A percentile compares a stretch with the other conserved stretches of the same genome.
phyloP scores from a whole-genome alignment of 768 basidiomycete species.

The Podaxis sp. region DNA sequence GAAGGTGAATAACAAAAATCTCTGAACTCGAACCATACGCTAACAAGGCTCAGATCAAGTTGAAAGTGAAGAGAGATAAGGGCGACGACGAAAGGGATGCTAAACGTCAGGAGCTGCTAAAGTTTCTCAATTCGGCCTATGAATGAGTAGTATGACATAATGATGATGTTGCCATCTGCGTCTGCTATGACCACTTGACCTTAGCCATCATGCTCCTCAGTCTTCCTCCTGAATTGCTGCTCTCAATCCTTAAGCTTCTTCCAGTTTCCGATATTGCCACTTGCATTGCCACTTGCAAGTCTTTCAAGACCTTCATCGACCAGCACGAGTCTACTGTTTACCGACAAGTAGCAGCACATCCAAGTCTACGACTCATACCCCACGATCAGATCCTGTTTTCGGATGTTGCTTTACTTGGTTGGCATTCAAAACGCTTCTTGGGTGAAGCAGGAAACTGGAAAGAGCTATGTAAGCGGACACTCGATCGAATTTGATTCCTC shows the following conservation, averaged over 20 bases:
- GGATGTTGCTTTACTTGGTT: neutral
- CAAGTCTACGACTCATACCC: slow-evolving; percentile 43
- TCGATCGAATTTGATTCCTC: slow-evolving; percentile 7
- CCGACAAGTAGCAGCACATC: slow-evolving; percentile 48
- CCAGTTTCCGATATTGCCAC: slow-evolving; percentile 41
- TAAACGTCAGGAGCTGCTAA: slow-evolving; percentile 50
- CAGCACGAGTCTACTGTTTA: slow-evolving; percentile 53
- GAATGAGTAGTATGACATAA: slow-evolving; percentile 24
- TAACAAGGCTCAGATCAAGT: slow-evolving; percentile 45
- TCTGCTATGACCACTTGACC: neutral
- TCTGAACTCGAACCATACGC: neutral
- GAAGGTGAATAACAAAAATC: slow-evolving; percentile 36
- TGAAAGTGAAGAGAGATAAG: slow-evolving; percentile 61
- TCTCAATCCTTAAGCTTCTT: slow-evolving; percentile 49
- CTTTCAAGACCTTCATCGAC: slow-evolving; percentile 46
- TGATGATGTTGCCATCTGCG: neutral
- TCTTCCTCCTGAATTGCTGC: slow-evolving; percentile 58
- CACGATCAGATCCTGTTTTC: slow-evolving; percentile 7
- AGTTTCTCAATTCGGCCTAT: slow-evolving; percentile 56
- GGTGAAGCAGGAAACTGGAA: slow-evolving; percentile 49
- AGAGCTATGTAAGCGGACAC: slow-evolving; percentile 49
- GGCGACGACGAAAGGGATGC: slow-evolving; percentile 55
- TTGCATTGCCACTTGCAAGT: slow-evolving; percentile 36
- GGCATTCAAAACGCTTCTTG: slow-evolving; percentile 31
- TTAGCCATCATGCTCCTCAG: slow-evolving; percentile 31